Base-by-base conservation (phyloP, 805 yeast species). In the Metschnikowia bowlesiae region DNA sequence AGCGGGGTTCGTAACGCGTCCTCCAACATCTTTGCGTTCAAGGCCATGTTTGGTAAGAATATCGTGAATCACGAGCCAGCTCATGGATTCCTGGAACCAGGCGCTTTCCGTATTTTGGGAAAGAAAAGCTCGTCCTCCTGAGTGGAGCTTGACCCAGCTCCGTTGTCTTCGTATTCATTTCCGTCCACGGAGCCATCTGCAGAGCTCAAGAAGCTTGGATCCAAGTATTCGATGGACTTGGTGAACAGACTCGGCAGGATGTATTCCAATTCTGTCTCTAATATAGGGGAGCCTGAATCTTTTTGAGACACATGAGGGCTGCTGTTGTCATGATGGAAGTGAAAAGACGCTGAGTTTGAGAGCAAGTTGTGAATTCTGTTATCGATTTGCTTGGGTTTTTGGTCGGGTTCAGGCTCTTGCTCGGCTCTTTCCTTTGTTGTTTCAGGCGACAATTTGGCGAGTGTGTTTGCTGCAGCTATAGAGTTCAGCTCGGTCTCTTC, bases 211-310 rank as follows among this genome's bases (percentile, higher is more conserved):
- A 29, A 34, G 37, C 45, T 44, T 16, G 14, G 39, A n/a, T 47
- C 47, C 33, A 40, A 41, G 16, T 49, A 49, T 30, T 51, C 57
- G 6, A 51, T 30, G 44, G 62, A 66, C 39, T 59, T 59, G 3
- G 71, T 64, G 42, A 72, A 55, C 69, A 65, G 69, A 44, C 62
- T 62, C 10, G 78, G 76, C 75, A 69, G 74, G 22, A 71, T 64
- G 52, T 73, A 72, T 51, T 71, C 74, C 46, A 60, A 65, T 42
- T 69, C 71, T 16, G 61, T 64, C 7, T 58, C 69, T 4, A 56
- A 53, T 1, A 56, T 51, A 2, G 48, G 47, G 5, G 49, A 48
- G 1, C 56, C 65, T 28, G 40, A 7, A 13, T 44, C 33, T 10
- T 35, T 28, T 2, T 2, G 38, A 7, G 31, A 16, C 16, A 9